Base-by-base conservation (phyloP, 352 stramenopile genomes). In the Aphanomyces stellatus region DNA sequence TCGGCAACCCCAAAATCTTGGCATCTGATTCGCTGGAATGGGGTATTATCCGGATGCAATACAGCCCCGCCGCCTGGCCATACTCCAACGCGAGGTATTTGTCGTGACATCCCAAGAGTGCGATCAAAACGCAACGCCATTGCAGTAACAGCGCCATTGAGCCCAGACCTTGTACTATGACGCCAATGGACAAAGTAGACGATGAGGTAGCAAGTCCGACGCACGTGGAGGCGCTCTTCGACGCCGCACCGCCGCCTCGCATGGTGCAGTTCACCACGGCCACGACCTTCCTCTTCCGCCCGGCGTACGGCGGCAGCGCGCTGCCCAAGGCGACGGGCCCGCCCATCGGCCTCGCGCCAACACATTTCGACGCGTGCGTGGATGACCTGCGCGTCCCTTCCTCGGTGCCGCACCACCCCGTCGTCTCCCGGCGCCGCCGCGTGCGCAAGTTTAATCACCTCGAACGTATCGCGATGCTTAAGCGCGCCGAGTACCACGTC, bases 271-370 rank as follows among this genome's bases (percentile, higher is more conserved):
- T 64, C 35, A 31, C 31, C 37, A 64, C 34, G 5, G 37, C 55
- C 34, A 64, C 55, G 10, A 64, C 55, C n/a, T 64, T 51, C 55
- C 8, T 49, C n/a, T 64, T 64, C 34, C 24, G 51, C 28, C 11
- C 37, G 2, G 55, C 55, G 19, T 30, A 51, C 19, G 37, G 37
- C 55, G 55, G 55, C 19, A 64, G 55, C 19, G 34, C 55, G 22
- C 33, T 64, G 33, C 55, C 55, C 22, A 51, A 43, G 22, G 37
- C 49, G 43, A 46, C 55, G 15, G 55, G 55, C 19, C 55, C 55
- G 5, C 28, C 33, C 19, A n/a, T 64, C 22, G 55, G 55, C 25
- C 24, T 64, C 17, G 55, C 55, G 7, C 35, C 11, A 27, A 28
- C 24, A 7, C 55, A 64, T 24, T 64, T 43, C 30, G 55, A 64